A percentile compares a stretch with the other conserved stretches of the same genome.
Conservation (phyloP, 805 yeast species). For the Cyberlindnera euphorbiiphila region DNA sequence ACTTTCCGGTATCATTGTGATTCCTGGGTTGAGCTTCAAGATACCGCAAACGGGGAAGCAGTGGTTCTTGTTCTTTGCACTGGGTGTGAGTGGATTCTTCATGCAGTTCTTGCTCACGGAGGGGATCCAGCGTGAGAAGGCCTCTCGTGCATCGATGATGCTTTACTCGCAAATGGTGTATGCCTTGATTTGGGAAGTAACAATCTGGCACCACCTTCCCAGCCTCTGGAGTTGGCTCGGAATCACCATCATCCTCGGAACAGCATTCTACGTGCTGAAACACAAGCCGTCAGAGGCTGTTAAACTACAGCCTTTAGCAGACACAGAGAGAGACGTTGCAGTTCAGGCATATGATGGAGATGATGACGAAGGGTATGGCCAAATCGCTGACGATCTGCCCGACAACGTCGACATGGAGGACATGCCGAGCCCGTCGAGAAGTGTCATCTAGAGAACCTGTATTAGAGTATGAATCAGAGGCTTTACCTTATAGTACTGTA, state of each 20-base stretch:
- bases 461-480: no score
- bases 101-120: slow-evolving; percentile 78
- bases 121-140: slow-evolving; percentile 78
- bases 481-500: no score
- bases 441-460: slow-evolving; percentile 3
- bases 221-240: slow-evolving; percentile 67
- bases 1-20: slow-evolving; percentile 43
- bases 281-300: slow-evolving; percentile 37
- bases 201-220: slow-evolving; percentile 73
- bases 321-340: slow-evolving; percentile 2
- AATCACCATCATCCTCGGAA: slow-evolving; percentile 57
- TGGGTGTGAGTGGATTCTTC: slow-evolving; percentile 77
- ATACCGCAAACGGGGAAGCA: slow-evolving; percentile 59
- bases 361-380: slow-evolving; percentile 1
- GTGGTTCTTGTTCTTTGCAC: slow-evolving; percentile 56
- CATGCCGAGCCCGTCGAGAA: slow-evolving; percentile 5
- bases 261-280: slow-evolving; percentile 59
- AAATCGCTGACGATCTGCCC: slow-evolving; percentile 1
- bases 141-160: slow-evolving; percentile 73
- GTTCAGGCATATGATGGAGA: neutral
- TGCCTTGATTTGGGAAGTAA: slow-evolving; percentile 71
- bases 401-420: slow-evolving; percentile 2
- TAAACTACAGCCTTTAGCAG: neutral
- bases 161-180: slow-evolving; percentile 73
- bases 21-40: slow-evolving; percentile 58